Conservation (phyloP, 2,329 filamentous ascomycete species). For the Colletotrichum sojae region DNA sequence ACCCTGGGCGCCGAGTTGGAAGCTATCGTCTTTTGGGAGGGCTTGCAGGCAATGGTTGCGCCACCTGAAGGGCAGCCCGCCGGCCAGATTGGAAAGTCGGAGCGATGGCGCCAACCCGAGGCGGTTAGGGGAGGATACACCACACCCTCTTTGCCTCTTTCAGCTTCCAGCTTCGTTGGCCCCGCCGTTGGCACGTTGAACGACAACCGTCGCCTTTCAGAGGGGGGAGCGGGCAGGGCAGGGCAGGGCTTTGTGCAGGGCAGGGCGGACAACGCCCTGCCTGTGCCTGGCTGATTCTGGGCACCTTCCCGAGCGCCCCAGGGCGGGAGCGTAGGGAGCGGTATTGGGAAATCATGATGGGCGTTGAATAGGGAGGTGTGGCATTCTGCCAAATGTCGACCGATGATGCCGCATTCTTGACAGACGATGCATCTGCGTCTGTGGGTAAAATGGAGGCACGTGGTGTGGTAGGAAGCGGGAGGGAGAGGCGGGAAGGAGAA, state of each 20-base stretch:
- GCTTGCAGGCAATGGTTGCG: constrained; percentile 5
- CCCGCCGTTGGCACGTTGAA: not conserved
- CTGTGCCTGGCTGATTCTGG: not conserved
- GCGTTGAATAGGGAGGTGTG: not conserved
- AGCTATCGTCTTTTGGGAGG: constrained; percentile 10
- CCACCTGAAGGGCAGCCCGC: constrained; percentile 10
- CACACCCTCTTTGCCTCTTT: not conserved
- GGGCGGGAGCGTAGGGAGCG: constrained; percentile 12
- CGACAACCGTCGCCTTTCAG: too few relatives aligned
- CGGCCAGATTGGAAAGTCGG: constrained; percentile 14
- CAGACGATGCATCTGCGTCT: not conserved
- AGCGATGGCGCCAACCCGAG: constrained; percentile 18
- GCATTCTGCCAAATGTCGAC: not conserved
- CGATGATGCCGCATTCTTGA: not conserved
- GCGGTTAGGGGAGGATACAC: constrained; percentile 17
- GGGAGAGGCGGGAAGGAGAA: too few relatives aligned
- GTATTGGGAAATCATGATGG: constrained; percentile 14
- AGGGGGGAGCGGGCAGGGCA: too few relatives aligned
- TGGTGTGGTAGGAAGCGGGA: too few relatives aligned
- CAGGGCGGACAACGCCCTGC: too few relatives aligned
- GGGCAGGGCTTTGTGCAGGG: too few relatives aligned
- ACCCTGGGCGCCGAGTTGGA: constrained; percentile 6
- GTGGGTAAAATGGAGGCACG: too few relatives aligned
- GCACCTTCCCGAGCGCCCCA: not conserved
- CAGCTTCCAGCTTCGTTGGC: constrained; percentile 22